Evolutionary conservation across 2,329 filamentous ascomycete genomes (phyloP).

Genomic region (Venturiaceae sp.): DNA sequence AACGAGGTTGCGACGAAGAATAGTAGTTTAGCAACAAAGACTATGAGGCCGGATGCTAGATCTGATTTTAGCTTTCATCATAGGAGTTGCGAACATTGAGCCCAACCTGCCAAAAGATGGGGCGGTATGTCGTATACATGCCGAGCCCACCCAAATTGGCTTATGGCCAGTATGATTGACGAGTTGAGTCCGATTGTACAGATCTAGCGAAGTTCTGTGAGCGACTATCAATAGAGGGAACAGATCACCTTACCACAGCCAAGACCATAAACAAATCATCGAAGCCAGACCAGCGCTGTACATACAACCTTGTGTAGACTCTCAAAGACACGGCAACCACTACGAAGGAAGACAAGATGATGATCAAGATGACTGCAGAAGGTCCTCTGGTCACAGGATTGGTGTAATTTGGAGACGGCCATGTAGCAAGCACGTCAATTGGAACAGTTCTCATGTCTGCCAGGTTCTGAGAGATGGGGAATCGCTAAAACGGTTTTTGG

Average conservation of each 20-base stretch:
- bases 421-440: not conserved
- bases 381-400: slow-evolving; percentile 1
- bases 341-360: slow-evolving; percentile 15
- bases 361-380: not conserved
- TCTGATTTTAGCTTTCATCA: not conserved
- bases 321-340: slow-evolving; percentile 25
- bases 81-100: not conserved
- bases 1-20: not conserved
- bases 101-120: slow-evolving; percentile 2
- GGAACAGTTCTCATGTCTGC: not conserved
- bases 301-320: slow-evolving; percentile 27
- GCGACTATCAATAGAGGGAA: not conserved
- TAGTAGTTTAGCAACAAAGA: not conserved
- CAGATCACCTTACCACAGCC: slow-evolving; percentile 22
- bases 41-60: not conserved
- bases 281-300: slow-evolving; percentile 31
- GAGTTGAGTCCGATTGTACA: slow-evolving; percentile 26
- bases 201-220: slow-evolving; percentile 14
- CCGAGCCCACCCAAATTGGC: not conserved
- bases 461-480: not conserved
- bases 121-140: slow-evolving; percentile 6
- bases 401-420: not conserved
- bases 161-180: slow-evolving; percentile 21
- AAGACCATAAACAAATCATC: slow-evolving; percentile 32
- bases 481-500: not conserved